phyloP scores from a whole-genome alignment of 2,329 filamentous ascomycete species.

The Pezicula rhizophila region DNA sequence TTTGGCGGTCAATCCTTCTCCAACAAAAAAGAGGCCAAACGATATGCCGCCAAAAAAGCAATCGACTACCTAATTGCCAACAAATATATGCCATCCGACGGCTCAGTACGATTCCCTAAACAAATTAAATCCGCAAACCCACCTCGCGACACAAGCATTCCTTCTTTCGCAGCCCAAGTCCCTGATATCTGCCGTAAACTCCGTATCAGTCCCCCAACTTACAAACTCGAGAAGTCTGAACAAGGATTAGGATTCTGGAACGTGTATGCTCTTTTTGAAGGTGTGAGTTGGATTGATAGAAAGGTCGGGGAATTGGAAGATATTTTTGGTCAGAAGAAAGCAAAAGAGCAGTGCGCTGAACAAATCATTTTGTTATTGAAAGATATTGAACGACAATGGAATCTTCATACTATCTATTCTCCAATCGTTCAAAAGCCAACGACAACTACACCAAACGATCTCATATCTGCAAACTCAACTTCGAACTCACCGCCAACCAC shows the following conservation, averaged over 20 bases:
- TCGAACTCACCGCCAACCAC: neutral
- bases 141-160: neutral
- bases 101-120: conserved; percentile 18
- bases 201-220: conserved; percentile 3
- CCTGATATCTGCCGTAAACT: conserved; percentile 2
- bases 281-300: conserved; percentile 3
- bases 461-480: neutral
- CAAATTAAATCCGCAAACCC: conserved; percentile 11
- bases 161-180: conserved; percentile 1
- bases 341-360: conserved; percentile 38
- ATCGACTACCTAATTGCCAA: conserved; percentile 25
- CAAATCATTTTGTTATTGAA: conserved; percentile 30
- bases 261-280: conserved; percentile 6
- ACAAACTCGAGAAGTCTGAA: conserved; percentile 1
- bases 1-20: conserved; percentile 19
- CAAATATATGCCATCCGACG: conserved; percentile 21
- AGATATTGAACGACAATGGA: conserved; percentile 17
- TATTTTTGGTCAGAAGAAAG: conserved; percentile 39
- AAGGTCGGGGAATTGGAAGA: conserved; percentile 26
- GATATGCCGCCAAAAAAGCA: conserved; percentile 25
- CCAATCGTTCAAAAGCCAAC: neutral
- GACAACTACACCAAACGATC: neutral
- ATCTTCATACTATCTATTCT: neutral
- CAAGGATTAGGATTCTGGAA: conserved; percentile 1
- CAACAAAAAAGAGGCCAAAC: conserved; percentile 26